Evolutionary conservation across 805 yeast species (phyloP).

Genomic region (Candida quercuum): DNA sequence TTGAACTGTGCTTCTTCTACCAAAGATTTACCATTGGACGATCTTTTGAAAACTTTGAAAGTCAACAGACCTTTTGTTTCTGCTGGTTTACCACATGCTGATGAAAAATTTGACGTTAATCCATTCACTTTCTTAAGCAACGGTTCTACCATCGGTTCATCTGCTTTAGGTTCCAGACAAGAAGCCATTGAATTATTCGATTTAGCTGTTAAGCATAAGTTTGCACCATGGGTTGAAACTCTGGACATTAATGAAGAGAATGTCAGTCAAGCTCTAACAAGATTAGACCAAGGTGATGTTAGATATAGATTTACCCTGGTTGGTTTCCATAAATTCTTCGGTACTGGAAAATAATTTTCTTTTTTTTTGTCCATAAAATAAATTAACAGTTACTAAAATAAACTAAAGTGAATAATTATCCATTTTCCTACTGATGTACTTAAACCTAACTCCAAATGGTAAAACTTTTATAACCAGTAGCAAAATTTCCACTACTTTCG

Average conservation of each 20-base stretch:
- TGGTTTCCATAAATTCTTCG: conserved; percentile 38
- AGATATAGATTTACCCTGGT: conserved; percentile 60
- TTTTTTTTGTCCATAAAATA: too few relatives aligned
- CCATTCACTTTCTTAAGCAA: conserved; percentile 46
- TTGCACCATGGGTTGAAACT: conserved; percentile 60
- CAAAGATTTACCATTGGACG: conserved; percentile 40
- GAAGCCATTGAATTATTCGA: conserved; percentile 66
- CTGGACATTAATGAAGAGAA: conserved; percentile 48
- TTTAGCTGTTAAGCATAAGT: conserved; percentile 52
- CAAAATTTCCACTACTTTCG: conserved; percentile 1
- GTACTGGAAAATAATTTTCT: conserved; percentile 24
- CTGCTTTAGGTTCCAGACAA: conserved; percentile 53
- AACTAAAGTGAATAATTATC: too few relatives aligned
- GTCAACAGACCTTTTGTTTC: conserved; percentile 55
- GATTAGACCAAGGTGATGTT: conserved; percentile 50
- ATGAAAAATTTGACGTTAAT: conserved; percentile 31
- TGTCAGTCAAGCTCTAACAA: conserved; percentile 49
- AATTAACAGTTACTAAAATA: too few relatives aligned
- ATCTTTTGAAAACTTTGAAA: conserved; percentile 45
- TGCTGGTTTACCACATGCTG: conserved; percentile 62
- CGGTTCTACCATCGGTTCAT: conserved; percentile 51
- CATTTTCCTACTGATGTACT: too few relatives aligned
- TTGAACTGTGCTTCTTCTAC: conserved; percentile 44
- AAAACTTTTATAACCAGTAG: background rate
- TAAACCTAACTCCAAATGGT: background rate